Evolutionary conservation across 306 rosid species (phyloP).

Genomic region (Quercus aquifolioides): DNA sequence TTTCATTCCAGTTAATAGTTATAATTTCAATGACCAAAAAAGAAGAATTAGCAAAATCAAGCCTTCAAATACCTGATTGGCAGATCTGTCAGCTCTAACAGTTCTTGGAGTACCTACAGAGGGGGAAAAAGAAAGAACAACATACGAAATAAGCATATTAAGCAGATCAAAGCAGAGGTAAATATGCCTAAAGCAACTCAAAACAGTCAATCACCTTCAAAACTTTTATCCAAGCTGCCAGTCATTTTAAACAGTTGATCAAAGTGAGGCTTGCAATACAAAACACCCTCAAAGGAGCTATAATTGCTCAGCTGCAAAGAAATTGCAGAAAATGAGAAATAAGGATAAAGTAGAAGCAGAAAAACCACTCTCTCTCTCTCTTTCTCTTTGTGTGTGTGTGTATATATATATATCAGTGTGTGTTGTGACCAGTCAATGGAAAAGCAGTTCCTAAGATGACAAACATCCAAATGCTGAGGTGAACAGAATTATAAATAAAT

Average conservation of each 20-base stretch:
- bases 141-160: not conserved
- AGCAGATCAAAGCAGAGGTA: not conserved
- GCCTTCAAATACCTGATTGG: slow-evolving; percentile 54
- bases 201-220: slow-evolving; percentile 58
- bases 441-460: not conserved
- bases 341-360: not conserved
- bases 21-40: slow-evolving; percentile 7
- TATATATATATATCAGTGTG: not conserved
- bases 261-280: slow-evolving; percentile 95
- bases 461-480: not conserved
- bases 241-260: slow-evolving; percentile 89
- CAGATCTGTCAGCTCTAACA: slow-evolving; percentile 56
- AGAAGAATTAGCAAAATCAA: not conserved
- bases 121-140: slow-evolving; percentile 3
- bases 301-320: slow-evolving; percentile 75
- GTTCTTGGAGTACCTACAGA: slow-evolving; percentile 62
- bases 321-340: slow-evolving; percentile 11
- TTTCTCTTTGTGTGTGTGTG: accelerated
- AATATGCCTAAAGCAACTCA: slow-evolving; percentile 1
- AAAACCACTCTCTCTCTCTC: not conserved
- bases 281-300: slow-evolving; percentile 81
- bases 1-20: not conserved
- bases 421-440: not conserved
- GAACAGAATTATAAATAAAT: not conserved
- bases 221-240: slow-evolving; percentile 94